Percentiles rank a stretch among this genome's conserved stretches.
phyloP scores from a whole-genome alignment of 305 asterid genomes.

The Rubia balearica region DNA sequence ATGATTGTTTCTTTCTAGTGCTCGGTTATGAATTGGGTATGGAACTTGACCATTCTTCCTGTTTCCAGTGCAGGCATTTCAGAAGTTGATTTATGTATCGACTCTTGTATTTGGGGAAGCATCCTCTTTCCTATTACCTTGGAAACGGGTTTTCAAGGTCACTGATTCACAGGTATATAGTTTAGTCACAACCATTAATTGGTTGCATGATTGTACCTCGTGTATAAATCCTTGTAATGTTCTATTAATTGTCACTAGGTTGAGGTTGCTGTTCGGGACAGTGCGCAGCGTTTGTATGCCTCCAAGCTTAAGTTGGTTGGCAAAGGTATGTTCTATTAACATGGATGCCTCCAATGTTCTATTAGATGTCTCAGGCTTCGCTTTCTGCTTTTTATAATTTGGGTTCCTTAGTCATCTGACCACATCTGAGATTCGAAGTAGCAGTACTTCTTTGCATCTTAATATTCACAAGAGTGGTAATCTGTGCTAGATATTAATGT shows the following conservation, averaged over 20 bases:
- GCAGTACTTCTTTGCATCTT: not conserved
- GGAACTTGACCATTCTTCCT: constrained; percentile 51
- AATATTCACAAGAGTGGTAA: constrained; percentile 20
- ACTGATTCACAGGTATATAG: constrained; percentile 81
- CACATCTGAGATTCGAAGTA: not conserved
- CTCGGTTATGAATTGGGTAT: constrained; percentile 16
- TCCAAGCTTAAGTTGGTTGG: constrained; percentile 53
- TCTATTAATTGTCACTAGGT: constrained; percentile 41
- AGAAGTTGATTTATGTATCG: constrained; percentile 93
- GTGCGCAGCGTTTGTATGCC: constrained; percentile 78
- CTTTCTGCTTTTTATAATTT: not conserved
- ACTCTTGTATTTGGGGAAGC: constrained; percentile 95
- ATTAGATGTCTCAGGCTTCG: not conserved
- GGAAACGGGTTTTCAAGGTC: constrained; percentile 96
- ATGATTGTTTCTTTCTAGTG: constrained; percentile 11
- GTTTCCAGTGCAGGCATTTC: constrained; percentile 95
- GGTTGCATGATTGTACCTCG: not conserved
- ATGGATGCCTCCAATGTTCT: too few species aligned
- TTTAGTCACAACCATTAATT: not conserved
- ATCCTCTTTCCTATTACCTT: constrained; percentile 85
- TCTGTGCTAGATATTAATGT: constrained; percentile 58
- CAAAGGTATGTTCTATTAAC: constrained; percentile 38
- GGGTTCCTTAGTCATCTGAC: not conserved
- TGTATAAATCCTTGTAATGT: constrained; percentile 4
- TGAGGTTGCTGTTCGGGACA: constrained; percentile 91